These are phyloP conservation scores for Taphrina sp. DNA, from an alignment of 1,139 yeast species.

Conservation along the genomic window DNA sequence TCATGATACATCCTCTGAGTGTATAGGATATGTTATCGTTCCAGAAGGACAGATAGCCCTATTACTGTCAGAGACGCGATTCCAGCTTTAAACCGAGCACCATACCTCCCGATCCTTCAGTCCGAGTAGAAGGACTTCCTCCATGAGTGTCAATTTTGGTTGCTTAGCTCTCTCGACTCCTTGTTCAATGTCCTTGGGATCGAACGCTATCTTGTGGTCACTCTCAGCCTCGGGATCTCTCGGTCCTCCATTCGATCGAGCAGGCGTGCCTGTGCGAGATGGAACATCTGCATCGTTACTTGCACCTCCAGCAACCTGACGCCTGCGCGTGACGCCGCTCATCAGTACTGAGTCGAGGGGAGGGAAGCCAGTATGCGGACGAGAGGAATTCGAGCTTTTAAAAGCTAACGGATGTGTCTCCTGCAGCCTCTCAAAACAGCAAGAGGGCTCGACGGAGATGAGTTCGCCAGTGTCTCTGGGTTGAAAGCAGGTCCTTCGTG, in stretches of 20 bases:
- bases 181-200: constrained; percentile 64
- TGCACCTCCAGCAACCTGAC: constrained; percentile 22
- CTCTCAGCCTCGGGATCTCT: constrained; percentile 14
- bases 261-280: constrained; percentile 21
- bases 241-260: constrained; percentile 5
- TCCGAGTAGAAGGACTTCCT: constrained; percentile 89
- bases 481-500: too few species aligned
- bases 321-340: constrained; percentile 31
- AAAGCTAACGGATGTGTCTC: too few species aligned
- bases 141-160: constrained; percentile 89
- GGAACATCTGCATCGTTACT: constrained; percentile 9
- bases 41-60: constrained; percentile 93
- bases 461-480: too few species aligned
- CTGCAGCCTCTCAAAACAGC: too few species aligned
- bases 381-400: too few species aligned
- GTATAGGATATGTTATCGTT: constrained; percentile 96
- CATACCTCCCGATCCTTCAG: constrained; percentile 75
- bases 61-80: not conserved
- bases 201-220: constrained; percentile 71
- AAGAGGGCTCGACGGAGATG: too few species aligned
- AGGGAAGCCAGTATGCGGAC: too few species aligned
- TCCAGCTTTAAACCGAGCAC: not conserved
- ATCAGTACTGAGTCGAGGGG: too few species aligned
- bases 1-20: constrained; percentile 84
- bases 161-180: constrained; percentile 51